phyloP scores from a whole-genome alignment of 2,329 filamentous ascomycete genomes.

The Colletotrichum horii region DNA sequence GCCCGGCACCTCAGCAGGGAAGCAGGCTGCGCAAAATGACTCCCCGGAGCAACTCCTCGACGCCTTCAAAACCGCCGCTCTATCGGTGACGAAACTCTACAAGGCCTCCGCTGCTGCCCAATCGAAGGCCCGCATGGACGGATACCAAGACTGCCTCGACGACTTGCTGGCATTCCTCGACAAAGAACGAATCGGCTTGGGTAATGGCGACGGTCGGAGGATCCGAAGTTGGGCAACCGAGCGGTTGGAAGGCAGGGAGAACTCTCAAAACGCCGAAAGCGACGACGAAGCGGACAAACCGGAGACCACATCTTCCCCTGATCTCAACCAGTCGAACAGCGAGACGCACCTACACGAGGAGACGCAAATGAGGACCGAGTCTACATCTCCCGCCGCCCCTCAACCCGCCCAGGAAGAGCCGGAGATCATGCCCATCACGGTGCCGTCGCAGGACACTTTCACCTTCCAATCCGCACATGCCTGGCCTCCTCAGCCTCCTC shows the following conservation, averaged over 20 bases:
- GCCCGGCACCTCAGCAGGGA: constrained; percentile 23
- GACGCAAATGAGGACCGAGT: constrained; percentile 36
- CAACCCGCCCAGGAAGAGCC: constrained; percentile 20
- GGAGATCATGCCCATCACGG: constrained; percentile 42
- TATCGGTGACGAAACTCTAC: constrained; percentile 96
- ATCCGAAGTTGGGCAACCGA: constrained; percentile 72
- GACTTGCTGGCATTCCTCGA: constrained; percentile 88
- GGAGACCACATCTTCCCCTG: constrained; percentile 64
- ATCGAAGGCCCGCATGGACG: constrained; percentile 75
- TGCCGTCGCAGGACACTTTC: constrained; percentile 67
- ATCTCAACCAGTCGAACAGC: constrained; percentile 53
- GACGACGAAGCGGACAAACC: constrained; percentile 73
- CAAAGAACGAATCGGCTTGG: constrained; percentile 77
- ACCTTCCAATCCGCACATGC: constrained; percentile 71
- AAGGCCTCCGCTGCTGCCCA: constrained; percentile 86
- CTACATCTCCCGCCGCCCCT: constrained; percentile 31
- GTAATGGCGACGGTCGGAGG: constrained; percentile 76
- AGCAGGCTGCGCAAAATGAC: constrained; percentile 35
- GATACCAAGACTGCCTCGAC: constrained; percentile 93
- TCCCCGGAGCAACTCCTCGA: constrained; percentile 75
- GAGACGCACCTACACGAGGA: constrained; percentile 26
- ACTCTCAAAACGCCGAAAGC: constrained; percentile 63
- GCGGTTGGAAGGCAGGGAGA: constrained; percentile 67
- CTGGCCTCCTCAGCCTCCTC: constrained; percentile 47
- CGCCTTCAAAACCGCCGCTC: constrained; percentile 88